Evolutionary conservation across 164 flowering plant species (phyloP).

Genomic region (Macadamia tetraphylla): DNA sequence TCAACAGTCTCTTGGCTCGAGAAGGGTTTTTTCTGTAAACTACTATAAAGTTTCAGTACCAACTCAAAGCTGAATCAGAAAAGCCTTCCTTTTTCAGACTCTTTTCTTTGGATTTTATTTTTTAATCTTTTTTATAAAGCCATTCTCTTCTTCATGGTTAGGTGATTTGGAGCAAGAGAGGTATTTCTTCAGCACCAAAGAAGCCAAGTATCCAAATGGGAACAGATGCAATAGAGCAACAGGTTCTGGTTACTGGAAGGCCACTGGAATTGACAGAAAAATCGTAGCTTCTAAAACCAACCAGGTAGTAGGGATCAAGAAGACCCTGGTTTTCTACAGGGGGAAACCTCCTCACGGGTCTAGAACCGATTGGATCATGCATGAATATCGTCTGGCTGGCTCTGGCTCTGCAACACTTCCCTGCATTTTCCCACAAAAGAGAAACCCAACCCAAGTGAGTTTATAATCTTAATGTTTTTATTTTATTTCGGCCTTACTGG

Average conservation of each 20-base stretch:
- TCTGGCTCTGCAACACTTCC: slow-evolving; percentile 9
- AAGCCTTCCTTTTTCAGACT: no score
- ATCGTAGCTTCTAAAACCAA: slow-evolving; percentile 30
- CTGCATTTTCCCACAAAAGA: slow-evolving; percentile 9
- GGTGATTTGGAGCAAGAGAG: slow-evolving; percentile 52
- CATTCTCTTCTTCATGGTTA: slow-evolving; percentile 2
- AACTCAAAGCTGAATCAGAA: no score
- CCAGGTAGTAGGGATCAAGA: slow-evolving; percentile 49
- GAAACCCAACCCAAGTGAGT: slow-evolving; percentile 25
- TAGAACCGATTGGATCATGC: slow-evolving; percentile 78
- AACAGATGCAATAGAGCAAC: slow-evolving; percentile 38
- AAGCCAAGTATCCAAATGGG: slow-evolving; percentile 41
- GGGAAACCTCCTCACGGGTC: slow-evolving; percentile 48
- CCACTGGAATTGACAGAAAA: slow-evolving; percentile 46
- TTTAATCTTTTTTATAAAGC: background rate
- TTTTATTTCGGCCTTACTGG: background rate
- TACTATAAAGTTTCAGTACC: no score
- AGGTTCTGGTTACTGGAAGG: slow-evolving; percentile 66
- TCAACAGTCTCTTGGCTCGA: no score
- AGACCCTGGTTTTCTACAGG: slow-evolving; percentile 54
- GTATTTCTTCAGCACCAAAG: slow-evolving; percentile 61
- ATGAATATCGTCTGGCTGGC: slow-evolving; percentile 58
- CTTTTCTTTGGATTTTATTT: background rate
- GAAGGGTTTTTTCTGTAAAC: no score
- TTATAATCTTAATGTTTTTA: no score